phyloP scores from a whole-genome alignment of 225 moss, liverwort and hornwort genomes.

The Polytrichum commune region DNA sequence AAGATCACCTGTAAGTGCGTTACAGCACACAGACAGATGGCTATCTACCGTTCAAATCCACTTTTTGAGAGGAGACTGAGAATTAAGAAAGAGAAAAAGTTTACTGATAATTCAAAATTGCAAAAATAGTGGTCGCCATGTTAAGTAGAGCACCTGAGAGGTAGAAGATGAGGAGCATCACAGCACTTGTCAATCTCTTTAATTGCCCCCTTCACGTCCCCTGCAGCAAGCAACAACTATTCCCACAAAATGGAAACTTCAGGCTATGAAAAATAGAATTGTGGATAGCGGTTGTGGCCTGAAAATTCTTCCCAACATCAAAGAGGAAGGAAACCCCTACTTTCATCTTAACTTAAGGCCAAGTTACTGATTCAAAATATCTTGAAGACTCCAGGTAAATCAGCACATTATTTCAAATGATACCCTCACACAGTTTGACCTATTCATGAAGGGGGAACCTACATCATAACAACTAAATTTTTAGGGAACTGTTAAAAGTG shows the following conservation, averaged over 20 bases:
- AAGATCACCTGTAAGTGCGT: too few relatives aligned
- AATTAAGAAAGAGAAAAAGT: too few relatives aligned
- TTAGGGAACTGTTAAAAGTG: neutral
- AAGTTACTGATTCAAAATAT: too few relatives aligned
- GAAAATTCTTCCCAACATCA: too few relatives aligned
- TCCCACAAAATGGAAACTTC: slow-evolving; percentile 10
- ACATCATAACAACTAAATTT: neutral
- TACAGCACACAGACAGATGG: too few relatives aligned
- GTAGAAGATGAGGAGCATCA: slow-evolving; percentile 45
- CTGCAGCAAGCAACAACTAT: slow-evolving; percentile 80
- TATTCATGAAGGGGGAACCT: too few relatives aligned
- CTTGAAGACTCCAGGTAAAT: too few relatives aligned
- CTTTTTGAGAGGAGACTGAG: too few relatives aligned
- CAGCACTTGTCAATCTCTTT: slow-evolving; percentile 79
- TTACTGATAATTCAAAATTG: too few relatives aligned
- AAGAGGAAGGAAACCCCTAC: neutral
- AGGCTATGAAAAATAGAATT: neutral
- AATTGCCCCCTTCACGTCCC: slow-evolving; percentile 70
- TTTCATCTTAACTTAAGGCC: too few relatives aligned
- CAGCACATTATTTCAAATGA: neutral
- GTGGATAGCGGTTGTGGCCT: neutral
- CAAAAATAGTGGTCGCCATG: neutral
- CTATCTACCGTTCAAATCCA: too few relatives aligned
- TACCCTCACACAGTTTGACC: too few relatives aligned
- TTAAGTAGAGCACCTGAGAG: slow-evolving; percentile 52